phyloP scores from a whole-genome alignment of 345 rosid genomes.

The Eucalyptus lansdowneana region DNA sequence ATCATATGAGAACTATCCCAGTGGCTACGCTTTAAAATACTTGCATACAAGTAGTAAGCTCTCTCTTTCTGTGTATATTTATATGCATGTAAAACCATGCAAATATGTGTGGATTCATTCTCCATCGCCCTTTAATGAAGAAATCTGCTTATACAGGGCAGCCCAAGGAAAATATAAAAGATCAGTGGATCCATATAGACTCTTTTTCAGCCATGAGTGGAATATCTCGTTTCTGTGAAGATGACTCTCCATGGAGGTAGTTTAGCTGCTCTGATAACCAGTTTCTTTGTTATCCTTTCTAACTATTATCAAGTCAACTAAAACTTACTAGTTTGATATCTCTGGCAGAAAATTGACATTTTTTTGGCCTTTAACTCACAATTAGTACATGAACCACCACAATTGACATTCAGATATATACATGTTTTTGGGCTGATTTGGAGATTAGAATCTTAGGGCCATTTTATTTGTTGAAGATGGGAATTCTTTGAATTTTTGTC shows the following conservation, averaged over 20 bases:
- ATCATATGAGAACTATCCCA: constrained; percentile 81
- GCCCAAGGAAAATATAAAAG: constrained; percentile 19
- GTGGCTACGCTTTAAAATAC: constrained; percentile 72
- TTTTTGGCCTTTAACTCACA: not conserved
- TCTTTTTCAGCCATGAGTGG: constrained; percentile 93
- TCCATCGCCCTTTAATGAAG: not conserved
- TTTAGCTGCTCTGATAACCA: not conserved
- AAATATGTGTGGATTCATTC: not conserved
- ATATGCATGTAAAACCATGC: not conserved
- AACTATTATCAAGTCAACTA: not conserved
- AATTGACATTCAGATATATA: not conserved
- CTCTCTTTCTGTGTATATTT: not conserved
- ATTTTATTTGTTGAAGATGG: not conserved
- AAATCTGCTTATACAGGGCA: constrained; percentile 18
- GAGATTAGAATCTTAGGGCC: not conserved
- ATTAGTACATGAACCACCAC: not conserved
- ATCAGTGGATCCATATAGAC: constrained; percentile 77
- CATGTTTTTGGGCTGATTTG: not conserved
- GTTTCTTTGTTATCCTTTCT: not conserved
- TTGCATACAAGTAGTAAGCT: constrained; percentile 70
- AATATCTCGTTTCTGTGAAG: constrained; percentile 86
- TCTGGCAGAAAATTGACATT: not conserved
- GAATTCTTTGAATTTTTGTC: not conserved
- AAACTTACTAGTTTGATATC: not conserved
- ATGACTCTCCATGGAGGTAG: constrained; percentile 78